Conservation (phyloP, 179 eudicot species). For the Vitellaria paradoxa region DNA sequence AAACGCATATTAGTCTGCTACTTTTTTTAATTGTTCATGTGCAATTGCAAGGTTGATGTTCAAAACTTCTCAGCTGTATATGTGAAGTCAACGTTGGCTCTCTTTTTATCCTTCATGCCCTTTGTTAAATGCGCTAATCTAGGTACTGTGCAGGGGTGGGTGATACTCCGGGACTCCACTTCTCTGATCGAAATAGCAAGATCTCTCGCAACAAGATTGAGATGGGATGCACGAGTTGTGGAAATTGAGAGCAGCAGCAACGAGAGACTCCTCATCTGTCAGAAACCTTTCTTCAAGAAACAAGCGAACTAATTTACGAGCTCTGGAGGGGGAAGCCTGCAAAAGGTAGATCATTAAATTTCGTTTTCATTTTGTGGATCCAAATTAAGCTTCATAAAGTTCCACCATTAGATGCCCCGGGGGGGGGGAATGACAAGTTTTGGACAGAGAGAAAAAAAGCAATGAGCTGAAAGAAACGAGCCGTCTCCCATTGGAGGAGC, state of each 20-base stretch:
- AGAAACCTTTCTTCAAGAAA: slow-evolving; percentile 83
- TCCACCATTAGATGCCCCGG: slow-evolving; percentile 18
- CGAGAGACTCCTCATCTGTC: slow-evolving; percentile 88
- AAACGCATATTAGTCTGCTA: no score
- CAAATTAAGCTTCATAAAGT: slow-evolving; percentile 22
- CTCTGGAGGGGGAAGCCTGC: background rate
- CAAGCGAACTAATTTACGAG: slow-evolving; percentile 35
- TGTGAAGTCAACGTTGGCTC: no score
- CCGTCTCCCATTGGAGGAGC: slow-evolving; percentile 1
- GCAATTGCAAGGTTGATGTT: background rate
- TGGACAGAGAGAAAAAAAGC: slow-evolving; percentile 28
- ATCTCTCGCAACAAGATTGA: slow-evolving; percentile 57
- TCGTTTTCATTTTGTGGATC: slow-evolving; percentile 26
- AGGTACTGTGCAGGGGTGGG: slow-evolving; percentile 75
- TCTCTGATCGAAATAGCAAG: slow-evolving; percentile 73
- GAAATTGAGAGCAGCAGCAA: slow-evolving; percentile 76
- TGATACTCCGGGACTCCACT: slow-evolving; percentile 70
- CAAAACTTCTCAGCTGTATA: no score
- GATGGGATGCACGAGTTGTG: slow-evolving; percentile 93
- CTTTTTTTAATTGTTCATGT: background rate
- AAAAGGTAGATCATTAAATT: slow-evolving; percentile 32
- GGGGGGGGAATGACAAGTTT: slow-evolving; percentile 28
- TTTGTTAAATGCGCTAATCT: background rate
- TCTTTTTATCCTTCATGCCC: background rate
- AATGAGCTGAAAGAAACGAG: slow-evolving; percentile 4